These are phyloP conservation scores for Boletus edulis DNA, from an alignment of 768 basidiomycete species.

Conservation along the genomic window DNA sequence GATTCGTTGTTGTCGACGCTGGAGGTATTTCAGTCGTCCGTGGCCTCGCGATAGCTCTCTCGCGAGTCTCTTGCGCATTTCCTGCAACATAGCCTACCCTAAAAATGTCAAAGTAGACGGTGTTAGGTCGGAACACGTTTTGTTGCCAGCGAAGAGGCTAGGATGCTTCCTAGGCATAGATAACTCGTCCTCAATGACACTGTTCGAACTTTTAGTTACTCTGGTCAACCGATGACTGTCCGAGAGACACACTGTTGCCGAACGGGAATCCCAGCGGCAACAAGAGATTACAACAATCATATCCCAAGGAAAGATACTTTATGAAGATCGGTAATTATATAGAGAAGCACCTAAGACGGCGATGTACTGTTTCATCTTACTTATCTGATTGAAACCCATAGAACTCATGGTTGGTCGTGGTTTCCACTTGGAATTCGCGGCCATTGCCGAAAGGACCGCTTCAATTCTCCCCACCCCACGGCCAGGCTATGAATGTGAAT, in stretches of 20 bases:
- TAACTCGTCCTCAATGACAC: slow-evolving; percentile 69
- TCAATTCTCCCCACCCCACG: slow-evolving; percentile 34
- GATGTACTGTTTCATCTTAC: slow-evolving; percentile 37
- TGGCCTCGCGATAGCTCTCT: slow-evolving; percentile 65
- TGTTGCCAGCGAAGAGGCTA: slow-evolving; percentile 78
- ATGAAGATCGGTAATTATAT: no score
- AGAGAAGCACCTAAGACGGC: slow-evolving; percentile 64
- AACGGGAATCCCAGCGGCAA: slow-evolving; percentile 67
- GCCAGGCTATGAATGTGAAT: slow-evolving; percentile 45
- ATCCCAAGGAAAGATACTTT: slow-evolving; percentile 67
- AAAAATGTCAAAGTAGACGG: slow-evolving; percentile 54
- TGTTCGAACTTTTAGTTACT: slow-evolving; percentile 67
- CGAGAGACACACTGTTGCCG: slow-evolving; percentile 66
- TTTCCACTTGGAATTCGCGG: no score
- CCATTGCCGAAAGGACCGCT: slow-evolving; percentile 62
- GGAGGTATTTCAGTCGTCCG: slow-evolving; percentile 84
- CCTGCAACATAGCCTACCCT: not conserved
- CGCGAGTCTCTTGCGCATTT: slow-evolving; percentile 37
- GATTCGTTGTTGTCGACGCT: slow-evolving; percentile 69
- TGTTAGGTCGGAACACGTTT: slow-evolving; percentile 91
- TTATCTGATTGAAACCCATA: no score
- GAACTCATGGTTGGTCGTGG: slow-evolving; percentile 31
- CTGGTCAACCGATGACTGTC: slow-evolving; percentile 81
- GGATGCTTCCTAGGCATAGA: slow-evolving; percentile 72
- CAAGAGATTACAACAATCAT: slow-evolving; percentile 55